phyloP scores from a whole-genome alignment of 495 filamentous ascomycete genomes.

The Hypoxylon fuscum region DNA sequence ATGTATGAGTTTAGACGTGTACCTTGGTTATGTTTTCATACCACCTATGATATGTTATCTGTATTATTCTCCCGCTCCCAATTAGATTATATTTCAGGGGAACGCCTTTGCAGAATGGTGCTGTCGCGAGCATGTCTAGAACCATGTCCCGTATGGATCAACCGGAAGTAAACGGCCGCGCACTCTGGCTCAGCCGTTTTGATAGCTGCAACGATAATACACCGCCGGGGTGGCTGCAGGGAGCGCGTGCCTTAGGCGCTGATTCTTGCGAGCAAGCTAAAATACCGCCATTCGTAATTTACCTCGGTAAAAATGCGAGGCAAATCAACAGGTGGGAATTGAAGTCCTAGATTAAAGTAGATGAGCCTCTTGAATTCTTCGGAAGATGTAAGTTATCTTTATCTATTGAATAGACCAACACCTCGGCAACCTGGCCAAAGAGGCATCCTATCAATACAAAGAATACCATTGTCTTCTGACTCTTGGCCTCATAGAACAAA shows the following conservation, averaged over 20 bases:
- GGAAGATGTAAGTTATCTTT: not conserved
- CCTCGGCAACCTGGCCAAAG: not conserved
- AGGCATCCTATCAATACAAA: not conserved
- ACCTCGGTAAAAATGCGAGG: not conserved
- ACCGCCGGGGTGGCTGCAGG: conserved; percentile 3
- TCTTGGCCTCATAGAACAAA: not conserved
- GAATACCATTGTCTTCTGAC: not conserved
- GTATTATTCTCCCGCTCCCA: not conserved
- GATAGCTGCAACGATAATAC: not conserved
- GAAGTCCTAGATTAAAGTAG: not conserved
- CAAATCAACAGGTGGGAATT: not conserved
- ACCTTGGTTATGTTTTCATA: too few species aligned
- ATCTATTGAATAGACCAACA: not conserved
- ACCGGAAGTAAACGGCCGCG: not conserved
- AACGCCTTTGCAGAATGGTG: not conserved
- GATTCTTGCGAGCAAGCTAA: not conserved
- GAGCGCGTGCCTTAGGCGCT: not conserved
- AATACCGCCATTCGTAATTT: not conserved
- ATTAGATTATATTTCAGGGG: not conserved
- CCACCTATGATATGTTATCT: too few species aligned
- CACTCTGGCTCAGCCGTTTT: not conserved
- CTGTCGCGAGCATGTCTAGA: conserved; percentile 23
- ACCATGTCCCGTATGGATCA: not conserved
- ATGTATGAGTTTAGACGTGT: too few species aligned
- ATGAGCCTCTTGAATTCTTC: not conserved